These are phyloP conservation scores for rapeseed (Brassica napus) DNA, from an alignment of 345 rosid genomes.

Conservation along the genomic window Da-Ae NC_063445.1:53897001-53897500, in stretches of 20 bases:
- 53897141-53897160: slow-evolving; percentile 70
- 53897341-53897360: slow-evolving; percentile 57
- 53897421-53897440: slow-evolving; percentile 45
- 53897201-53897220: slow-evolving; percentile 42
- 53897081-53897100: slow-evolving; percentile 63
- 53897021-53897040: slow-evolving; percentile 49
- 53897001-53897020: slow-evolving; percentile 50
- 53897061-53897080: slow-evolving; percentile 46
- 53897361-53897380: slow-evolving; percentile 46
- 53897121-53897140: slow-evolving; percentile 77
- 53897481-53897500: slow-evolving; percentile 50
- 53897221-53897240: slow-evolving; percentile 63
- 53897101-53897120: slow-evolving; percentile 49
- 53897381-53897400: slow-evolving; percentile 52
- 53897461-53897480: slow-evolving; percentile 41
- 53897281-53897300: slow-evolving; percentile 47
- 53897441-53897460: slow-evolving; percentile 59
- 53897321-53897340: slow-evolving; percentile 53
- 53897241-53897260: slow-evolving; percentile 59
- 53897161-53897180: slow-evolving; percentile 49
- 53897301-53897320: slow-evolving; percentile 45
- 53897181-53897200: slow-evolving; percentile 53
- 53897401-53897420: slow-evolving; percentile 49
- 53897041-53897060: slow-evolving; percentile 56
- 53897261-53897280: slow-evolving; percentile 52